A percentile compares a stretch with the other conserved stretches of the same genome.
Evolutionary conservation across 495 filamentous ascomycete genomes (phyloP).

Genomic region (Penicillium atrosanguineum): DNA sequence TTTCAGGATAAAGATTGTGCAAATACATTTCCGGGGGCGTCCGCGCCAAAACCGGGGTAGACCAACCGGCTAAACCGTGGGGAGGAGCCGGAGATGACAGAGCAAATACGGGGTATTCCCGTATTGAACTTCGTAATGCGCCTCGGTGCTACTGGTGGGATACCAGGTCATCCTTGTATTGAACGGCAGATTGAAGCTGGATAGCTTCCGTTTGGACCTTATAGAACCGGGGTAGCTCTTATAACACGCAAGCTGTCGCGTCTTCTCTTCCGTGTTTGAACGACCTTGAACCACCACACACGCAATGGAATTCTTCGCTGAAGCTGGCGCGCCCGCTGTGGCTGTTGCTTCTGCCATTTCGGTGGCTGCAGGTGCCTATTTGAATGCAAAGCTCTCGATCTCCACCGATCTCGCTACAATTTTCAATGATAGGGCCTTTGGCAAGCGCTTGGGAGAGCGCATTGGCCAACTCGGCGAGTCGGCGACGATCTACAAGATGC

Average conservation of each 20-base stretch:
- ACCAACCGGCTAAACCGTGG: constrained; percentile 4
- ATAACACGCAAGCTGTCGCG: constrained; percentile 3
- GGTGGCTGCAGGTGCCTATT: constrained; percentile 43
- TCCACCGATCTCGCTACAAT: constrained; percentile 40
- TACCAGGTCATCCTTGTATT: constrained; percentile 3
- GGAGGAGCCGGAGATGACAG: constrained; percentile 2
- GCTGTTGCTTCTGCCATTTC: constrained; percentile 40
- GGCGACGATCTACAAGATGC: constrained; percentile 44
- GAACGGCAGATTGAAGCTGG: constrained; percentile 28
- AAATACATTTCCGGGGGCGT: too few species aligned
- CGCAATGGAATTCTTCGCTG: constrained; percentile 40
- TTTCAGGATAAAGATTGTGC: too few species aligned
- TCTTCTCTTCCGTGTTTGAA: neutral
- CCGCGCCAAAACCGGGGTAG: constrained; percentile 7
- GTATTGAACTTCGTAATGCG: neutral
- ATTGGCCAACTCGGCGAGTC: constrained; percentile 43
- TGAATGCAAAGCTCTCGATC: constrained; percentile 48
- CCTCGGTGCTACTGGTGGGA: neutral
- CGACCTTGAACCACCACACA: neutral
- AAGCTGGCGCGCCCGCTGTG: constrained; percentile 32
- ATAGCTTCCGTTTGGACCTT: constrained; percentile 30
- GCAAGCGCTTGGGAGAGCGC: constrained; percentile 33
- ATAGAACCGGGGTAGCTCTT: constrained; percentile 3
- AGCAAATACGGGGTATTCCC: constrained; percentile 5
- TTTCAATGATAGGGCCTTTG: constrained; percentile 31